Percentiles rank a stretch among this genome's conserved stretches.
Evolutionary conservation across 2,329 filamentous ascomycete genomes (phyloP).

Genomic region (Penicillium brasilianum): DNA sequence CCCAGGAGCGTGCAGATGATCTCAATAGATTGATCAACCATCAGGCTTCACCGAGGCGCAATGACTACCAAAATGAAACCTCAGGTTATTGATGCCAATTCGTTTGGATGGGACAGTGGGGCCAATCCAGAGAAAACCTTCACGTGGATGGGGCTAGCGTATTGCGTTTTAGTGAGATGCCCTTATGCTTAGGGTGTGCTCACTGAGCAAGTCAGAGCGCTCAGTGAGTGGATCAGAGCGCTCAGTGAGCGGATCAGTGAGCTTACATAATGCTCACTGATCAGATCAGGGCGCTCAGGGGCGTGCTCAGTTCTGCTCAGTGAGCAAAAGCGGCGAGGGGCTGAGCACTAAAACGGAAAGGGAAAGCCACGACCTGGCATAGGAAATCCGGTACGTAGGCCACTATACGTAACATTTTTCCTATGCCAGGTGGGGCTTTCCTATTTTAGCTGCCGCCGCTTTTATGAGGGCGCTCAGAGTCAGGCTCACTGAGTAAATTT

Average conservation of each 20-base stretch:
- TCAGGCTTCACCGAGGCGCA: neutral
- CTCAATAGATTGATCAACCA: slow-evolving; percentile 2
- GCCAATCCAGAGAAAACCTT: neutral
- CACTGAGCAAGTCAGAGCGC: neutral
- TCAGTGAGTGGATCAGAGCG: neutral
- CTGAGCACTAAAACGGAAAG: slow-evolving; percentile 13
- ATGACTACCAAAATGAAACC: slow-evolving; percentile 6
- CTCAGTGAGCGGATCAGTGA: neutral
- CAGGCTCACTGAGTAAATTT: slow-evolving; percentile 21
- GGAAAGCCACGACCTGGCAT: neutral
- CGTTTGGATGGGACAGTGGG: neutral
- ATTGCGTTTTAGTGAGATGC: neutral
- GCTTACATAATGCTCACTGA: neutral
- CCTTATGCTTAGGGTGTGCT: neutral
- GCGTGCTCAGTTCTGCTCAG: slow-evolving; percentile 19
- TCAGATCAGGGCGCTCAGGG: slow-evolving; percentile 10
- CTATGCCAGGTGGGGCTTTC: slow-evolving; percentile 17
- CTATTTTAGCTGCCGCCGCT: slow-evolving; percentile 21
- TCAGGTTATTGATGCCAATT: neutral
- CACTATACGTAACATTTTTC: slow-evolving; percentile 8
- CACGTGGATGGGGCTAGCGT: slow-evolving; percentile 3
- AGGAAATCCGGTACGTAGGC: neutral
- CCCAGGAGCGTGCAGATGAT: neutral
- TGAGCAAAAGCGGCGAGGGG: slow-evolving; percentile 17
- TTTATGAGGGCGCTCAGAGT: slow-evolving; percentile 22